Percentiles rank a stretch among this genome's conserved stretches.
Conservation (phyloP, 805 yeast genomes). For the Nakazawaea holstii region DNA sequence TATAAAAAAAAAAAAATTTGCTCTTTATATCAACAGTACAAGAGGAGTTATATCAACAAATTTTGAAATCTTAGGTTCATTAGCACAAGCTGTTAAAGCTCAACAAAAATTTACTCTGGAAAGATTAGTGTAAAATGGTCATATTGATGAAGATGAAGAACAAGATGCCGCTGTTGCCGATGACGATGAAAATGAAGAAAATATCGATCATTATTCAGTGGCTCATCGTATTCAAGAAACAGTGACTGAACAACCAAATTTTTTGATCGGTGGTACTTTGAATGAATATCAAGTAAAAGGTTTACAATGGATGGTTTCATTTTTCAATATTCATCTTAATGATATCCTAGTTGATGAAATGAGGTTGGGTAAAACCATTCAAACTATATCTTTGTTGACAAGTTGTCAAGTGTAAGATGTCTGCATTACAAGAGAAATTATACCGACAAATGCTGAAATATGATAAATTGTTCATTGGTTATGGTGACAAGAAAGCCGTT, state of each 20-base stretch:
- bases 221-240: conserved; percentile 86
- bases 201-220: conserved; percentile 84
- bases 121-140: conserved; percentile 28
- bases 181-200: conserved; percentile 47
- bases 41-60: no score
- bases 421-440: conserved; percentile 76
- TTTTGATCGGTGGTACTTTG: conserved; percentile 84
- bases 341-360: conserved; percentile 97
- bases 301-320: conserved; percentile 96
- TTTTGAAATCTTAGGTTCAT: conserved; percentile 84
- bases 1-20: no score
- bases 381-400: conserved; percentile 81
- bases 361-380: conserved; percentile 98
- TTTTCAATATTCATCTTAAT: conserved; percentile 86
- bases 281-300: conserved; percentile 95
- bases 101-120: conserved; percentile 73
- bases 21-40: no score
- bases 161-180: conserved; percentile 35
- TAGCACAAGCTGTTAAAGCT: conserved; percentile 83
- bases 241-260: conserved; percentile 73
- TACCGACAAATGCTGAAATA: conserved; percentile 89
- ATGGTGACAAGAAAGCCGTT: conserved; percentile 32
- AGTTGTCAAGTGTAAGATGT: conserved; percentile 90
- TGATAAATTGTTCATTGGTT: conserved; percentile 72
- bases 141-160: conserved; percentile 26